Evolutionary conservation across 306 rosid genomes (phyloP).

Genomic region (Castanea crenata): DNA sequence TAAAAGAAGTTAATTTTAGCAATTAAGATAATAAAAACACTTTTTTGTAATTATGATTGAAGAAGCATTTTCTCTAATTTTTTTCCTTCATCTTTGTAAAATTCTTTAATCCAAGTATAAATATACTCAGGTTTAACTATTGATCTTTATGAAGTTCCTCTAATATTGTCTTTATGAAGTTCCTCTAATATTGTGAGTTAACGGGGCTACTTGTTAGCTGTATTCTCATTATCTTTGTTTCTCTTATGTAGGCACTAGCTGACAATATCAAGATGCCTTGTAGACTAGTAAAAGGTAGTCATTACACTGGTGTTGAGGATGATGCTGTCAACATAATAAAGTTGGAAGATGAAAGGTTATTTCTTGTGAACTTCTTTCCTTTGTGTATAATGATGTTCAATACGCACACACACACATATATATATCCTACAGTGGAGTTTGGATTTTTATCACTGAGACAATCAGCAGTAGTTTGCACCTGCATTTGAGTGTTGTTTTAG

Average conservation of each 20-base stretch:
- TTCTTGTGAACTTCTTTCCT: slow-evolving; percentile 14
- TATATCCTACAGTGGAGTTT: neutral
- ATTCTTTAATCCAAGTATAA: neutral
- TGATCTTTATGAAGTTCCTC: slow-evolving; percentile 8
- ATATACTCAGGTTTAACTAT: neutral
- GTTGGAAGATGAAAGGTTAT: slow-evolving; percentile 92
- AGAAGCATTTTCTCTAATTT: too few species aligned
- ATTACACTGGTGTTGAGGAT: slow-evolving; percentile 97
- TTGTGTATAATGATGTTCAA: slow-evolving; percentile 25
- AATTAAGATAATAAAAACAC: too few species aligned
- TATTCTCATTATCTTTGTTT: slow-evolving; percentile 18
- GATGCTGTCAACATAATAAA: slow-evolving; percentile 91
- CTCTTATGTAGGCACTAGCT: slow-evolving; percentile 77
- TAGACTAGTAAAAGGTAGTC: slow-evolving; percentile 94
- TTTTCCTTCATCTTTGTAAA: too few species aligned
- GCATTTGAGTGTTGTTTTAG: neutral
- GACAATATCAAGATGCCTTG: slow-evolving; percentile 94
- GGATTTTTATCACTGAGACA: neutral
- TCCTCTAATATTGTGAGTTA: slow-evolving; percentile 7
- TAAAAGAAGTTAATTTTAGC: too few species aligned
- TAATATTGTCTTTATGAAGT: slow-evolving; percentile 1
- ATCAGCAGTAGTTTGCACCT: neutral
- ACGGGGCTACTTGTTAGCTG: slow-evolving; percentile 13
- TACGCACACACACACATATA: neutral
- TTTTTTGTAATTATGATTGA: too few species aligned